Evolutionary conservation across 164 flowering plant species (phyloP), one percentile per base, ranked within the genome.

Genomic region (Stephania cephalantha): DNA sequence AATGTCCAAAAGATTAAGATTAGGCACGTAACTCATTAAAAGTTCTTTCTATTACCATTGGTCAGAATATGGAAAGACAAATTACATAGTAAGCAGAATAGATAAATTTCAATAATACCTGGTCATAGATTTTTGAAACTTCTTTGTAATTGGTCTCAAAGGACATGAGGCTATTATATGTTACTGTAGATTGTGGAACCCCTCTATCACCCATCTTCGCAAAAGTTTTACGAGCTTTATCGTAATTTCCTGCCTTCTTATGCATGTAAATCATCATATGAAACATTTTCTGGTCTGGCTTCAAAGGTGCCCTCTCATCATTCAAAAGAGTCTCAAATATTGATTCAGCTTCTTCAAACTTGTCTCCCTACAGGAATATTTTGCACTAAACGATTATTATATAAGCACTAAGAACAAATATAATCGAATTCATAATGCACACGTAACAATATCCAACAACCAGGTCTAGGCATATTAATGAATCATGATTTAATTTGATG

Each of bases 251-350:
- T 58, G 97, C 89, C 77, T 96, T 96, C 82, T 79, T 90, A 77
- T 92, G 73, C 98, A 94, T 94, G 83, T 93, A 94, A 74, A 96
- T 96, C 95, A 96, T 94, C 99, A 94, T 90, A 74, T 96, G 95
- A 82, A 87, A 96, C 98, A 96, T 93, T 82, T 92, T 90, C 78
- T 91, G 97, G 80, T 96, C 98, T 29, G 97, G 99, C 81, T 88
- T 90, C 77, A 92, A 78, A 11, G 91, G 89, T 46, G 94, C 81
- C 44, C 63, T 85, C 63, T 88, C 85, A 68, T 86, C 85, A 81
- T 85, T 75, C 75, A 92, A 73, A 78, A 96, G 90, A 75, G 85
- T 78, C 73, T 87, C 85, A 79, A 96, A 96, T 61, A 90, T 48
- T 70, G 88, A 93, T 83, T 93, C 97, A 69, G 97, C 99, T 80